These are phyloP conservation scores for Phytophthora pistaciae DNA, from an alignment of 352 stramenopile species.

Conservation along the genomic window DNA sequence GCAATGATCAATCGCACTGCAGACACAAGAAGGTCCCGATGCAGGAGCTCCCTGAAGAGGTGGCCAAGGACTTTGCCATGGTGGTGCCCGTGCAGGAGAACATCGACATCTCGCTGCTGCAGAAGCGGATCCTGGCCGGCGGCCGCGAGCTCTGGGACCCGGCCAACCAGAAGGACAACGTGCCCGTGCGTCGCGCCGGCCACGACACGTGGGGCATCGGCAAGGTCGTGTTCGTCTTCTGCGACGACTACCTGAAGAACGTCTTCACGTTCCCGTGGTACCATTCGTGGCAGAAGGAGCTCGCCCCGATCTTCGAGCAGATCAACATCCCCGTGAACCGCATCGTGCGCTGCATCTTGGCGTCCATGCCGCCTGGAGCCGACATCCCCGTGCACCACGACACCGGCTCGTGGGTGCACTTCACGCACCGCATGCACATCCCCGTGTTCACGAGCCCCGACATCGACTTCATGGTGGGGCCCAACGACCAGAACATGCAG, in stretches of 20 bases:
- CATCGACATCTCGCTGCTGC: constrained; percentile 72
- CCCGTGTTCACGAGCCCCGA: constrained; percentile 92
- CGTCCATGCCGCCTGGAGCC: constrained; percentile 94
- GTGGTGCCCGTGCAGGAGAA: constrained; percentile 66
- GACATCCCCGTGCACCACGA: constrained; percentile 98
- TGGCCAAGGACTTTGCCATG: constrained; percentile 54
- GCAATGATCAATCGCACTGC: background rate
- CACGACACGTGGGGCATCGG: constrained; percentile 99
- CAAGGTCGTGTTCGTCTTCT: constrained; percentile 99
- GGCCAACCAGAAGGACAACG: constrained; percentile 83
- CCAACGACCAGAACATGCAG: constrained; percentile 85
- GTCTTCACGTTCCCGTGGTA: constrained; percentile 97
- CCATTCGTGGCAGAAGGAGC: constrained; percentile 79
- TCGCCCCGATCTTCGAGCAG: constrained; percentile 91
- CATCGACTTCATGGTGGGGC: constrained; percentile 89
- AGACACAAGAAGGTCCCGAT: constrained; percentile 83
- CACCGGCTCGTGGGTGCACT: constrained; percentile 96
- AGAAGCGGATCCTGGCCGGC: constrained; percentile 60
- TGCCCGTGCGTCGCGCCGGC: constrained; percentile 93
- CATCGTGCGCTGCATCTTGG: constrained; percentile 96
- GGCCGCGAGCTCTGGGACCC: constrained; percentile 76
- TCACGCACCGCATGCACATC: constrained; percentile 97
- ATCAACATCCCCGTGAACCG: constrained; percentile 86
- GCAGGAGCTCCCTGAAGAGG: constrained; percentile 54
- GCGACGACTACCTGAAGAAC: constrained; percentile 97